These are phyloP conservation scores for Epichloe amarillans DNA, from an alignment of 2,329 filamentous ascomycete species.

Conservation along the genomic window DNA sequence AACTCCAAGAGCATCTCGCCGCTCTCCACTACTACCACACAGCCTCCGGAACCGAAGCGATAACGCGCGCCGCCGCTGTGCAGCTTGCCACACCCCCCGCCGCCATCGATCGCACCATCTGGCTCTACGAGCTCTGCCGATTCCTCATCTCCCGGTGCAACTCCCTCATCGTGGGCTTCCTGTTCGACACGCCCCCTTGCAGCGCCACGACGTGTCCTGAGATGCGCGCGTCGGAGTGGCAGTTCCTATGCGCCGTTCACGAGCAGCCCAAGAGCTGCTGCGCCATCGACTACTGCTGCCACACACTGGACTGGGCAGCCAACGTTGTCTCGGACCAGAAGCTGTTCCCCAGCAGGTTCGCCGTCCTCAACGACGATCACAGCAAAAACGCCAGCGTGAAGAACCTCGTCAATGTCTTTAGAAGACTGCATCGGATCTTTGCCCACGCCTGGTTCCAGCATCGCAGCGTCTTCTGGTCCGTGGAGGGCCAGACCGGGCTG, in stretches of 20 bases:
- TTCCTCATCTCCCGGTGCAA: slow-evolving; percentile 94
- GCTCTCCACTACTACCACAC: slow-evolving; percentile 79
- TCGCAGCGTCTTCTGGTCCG: slow-evolving; percentile 84
- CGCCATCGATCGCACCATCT: slow-evolving; percentile 73
- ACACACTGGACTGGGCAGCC: slow-evolving; percentile 94
- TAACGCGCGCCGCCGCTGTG: slow-evolving; percentile 62
- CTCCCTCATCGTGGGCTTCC: slow-evolving; percentile 79
- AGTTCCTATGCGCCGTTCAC: slow-evolving; percentile 95
- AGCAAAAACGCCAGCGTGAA: slow-evolving; percentile 55
- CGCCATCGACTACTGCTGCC: slow-evolving; percentile 97
- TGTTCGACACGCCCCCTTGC: slow-evolving; percentile 85
- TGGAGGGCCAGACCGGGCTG: slow-evolving; percentile 79
- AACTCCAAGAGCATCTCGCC: slow-evolving; percentile 92
- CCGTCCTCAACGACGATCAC: slow-evolving; percentile 40
- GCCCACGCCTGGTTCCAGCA: slow-evolving; percentile 99
- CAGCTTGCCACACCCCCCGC: slow-evolving; percentile 74
- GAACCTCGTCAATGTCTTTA: slow-evolving; percentile 89
- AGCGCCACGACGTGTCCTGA: slow-evolving; percentile 83
- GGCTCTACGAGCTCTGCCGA: slow-evolving; percentile 95
- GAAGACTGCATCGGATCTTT: slow-evolving; percentile 89
- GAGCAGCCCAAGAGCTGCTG: slow-evolving; percentile 94
- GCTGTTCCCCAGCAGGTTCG: slow-evolving; percentile 80
- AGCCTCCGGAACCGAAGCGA: slow-evolving; percentile 50
- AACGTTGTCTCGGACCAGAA: slow-evolving; percentile 90
- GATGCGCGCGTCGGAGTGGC: slow-evolving; percentile 98